phyloP scores from a whole-genome alignment of 148 eudicot genomes.

The Camellia granthamiana region DNA sequence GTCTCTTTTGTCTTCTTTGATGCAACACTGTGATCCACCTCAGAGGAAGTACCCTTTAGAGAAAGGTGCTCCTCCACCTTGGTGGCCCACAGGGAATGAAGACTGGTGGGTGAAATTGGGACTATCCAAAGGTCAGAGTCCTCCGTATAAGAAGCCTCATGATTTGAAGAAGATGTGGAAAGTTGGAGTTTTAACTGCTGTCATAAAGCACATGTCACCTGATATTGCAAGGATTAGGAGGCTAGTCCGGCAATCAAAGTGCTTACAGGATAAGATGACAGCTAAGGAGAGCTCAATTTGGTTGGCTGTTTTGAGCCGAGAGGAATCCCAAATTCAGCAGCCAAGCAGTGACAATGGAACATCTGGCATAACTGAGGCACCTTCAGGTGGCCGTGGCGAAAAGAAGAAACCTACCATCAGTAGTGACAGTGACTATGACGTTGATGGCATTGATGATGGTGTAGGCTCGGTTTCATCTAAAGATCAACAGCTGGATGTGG shows the following conservation, averaged over 20 bases:
- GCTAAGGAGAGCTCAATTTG: slow-evolving; percentile 87
- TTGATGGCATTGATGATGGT: slow-evolving; percentile 63
- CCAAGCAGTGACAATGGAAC: slow-evolving; percentile 66
- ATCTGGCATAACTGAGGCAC: slow-evolving; percentile 54
- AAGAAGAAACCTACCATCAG: slow-evolving; percentile 57
- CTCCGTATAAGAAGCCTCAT: slow-evolving; percentile 87
- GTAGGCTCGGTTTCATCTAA: slow-evolving; percentile 59
- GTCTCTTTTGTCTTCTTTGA: slow-evolving; percentile 75
- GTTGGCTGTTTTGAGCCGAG: slow-evolving; percentile 66
- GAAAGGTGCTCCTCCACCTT: slow-evolving; percentile 74
- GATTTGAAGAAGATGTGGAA: slow-evolving; percentile 93
- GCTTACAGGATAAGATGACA: slow-evolving; percentile 88
- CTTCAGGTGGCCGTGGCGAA: slow-evolving; percentile 33
- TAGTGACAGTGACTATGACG: slow-evolving; percentile 79
- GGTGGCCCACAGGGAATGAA: slow-evolving; percentile 84
- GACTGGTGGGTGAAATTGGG: slow-evolving; percentile 69
- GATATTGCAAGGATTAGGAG: slow-evolving; percentile 74
- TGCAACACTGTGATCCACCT: slow-evolving; percentile 90
- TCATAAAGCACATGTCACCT: slow-evolving; percentile 88
- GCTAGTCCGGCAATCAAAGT: slow-evolving; percentile 67
- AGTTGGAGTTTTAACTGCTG: slow-evolving; percentile 79
- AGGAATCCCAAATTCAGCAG: slow-evolving; percentile 54
- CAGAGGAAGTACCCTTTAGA: slow-evolving; percentile 80
- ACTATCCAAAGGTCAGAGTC: slow-evolving; percentile 54
- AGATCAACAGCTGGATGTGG: slow-evolving; percentile 30